Conservation (phyloP, 371 early-diverging fungal species). For the Rhizopus delemar region DNA sequence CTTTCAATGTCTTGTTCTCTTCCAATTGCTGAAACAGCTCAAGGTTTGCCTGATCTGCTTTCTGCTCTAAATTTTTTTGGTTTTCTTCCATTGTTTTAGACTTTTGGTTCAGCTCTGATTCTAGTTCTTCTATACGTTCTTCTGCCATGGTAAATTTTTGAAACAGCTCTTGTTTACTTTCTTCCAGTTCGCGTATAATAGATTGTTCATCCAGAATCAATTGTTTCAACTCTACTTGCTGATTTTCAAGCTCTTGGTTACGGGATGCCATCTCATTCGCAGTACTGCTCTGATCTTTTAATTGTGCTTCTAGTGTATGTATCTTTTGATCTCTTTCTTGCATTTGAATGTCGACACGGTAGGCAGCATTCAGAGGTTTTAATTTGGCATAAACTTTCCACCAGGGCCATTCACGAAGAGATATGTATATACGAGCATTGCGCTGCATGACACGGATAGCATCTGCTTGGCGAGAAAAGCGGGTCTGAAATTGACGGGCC, state of each 20-base stretch:
- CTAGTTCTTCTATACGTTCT: conserved; percentile 31
- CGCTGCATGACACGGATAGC: conserved; percentile 91
- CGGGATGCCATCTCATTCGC: conserved; percentile 49
- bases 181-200: conserved; percentile 55
- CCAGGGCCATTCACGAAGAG: conserved; percentile 93
- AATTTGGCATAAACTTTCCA: conserved; percentile 96
- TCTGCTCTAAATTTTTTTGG: conserved; percentile 21
- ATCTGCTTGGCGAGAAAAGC: conserved; percentile 77
- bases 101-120: conserved; percentile 14
- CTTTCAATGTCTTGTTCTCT: not conserved
- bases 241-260: conserved; percentile 56
- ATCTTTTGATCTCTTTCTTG: conserved; percentile 61
- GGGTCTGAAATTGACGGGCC: conserved; percentile 71
- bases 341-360: conserved; percentile 70
- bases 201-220: conserved; percentile 50
- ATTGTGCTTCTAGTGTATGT: conserved; percentile 39
- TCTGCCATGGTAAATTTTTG: conserved; percentile 63
- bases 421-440: conserved; percentile 87
- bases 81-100: conserved; percentile 7
- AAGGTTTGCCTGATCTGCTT: conserved; percentile 63
- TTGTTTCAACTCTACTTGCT: conserved; percentile 46
- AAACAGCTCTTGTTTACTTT: conserved; percentile 61
- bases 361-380: conserved; percentile 94
- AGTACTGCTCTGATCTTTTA: conserved; percentile 53
- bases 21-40: conserved; percentile 32